Base-by-base conservation (phyloP, 2,329 filamentous ascomycete species). In the Fusarium sp. region DNA sequence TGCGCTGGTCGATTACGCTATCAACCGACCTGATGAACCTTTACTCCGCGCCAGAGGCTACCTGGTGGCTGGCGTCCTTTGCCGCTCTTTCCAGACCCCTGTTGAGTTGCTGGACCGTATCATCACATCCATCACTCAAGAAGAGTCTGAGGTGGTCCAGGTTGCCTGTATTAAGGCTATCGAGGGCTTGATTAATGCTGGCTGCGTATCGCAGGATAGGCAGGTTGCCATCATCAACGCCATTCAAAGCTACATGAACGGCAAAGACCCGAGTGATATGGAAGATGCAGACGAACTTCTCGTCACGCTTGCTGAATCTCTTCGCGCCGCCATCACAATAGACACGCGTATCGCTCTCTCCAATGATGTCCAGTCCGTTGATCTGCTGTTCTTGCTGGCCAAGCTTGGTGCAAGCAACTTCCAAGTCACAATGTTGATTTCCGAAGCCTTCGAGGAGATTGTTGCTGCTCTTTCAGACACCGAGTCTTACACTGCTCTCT, bases 251-350 rank as follows among this genome's bases (percentile, higher is more conserved):
- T 99, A 94, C 79, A 86, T 98, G 70, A 87, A 90, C 44, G 83
- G 86, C 17, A 94, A 95, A 76, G 94, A 97, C 74, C 84, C 96
- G 48, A 88, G 87, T 52, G 94, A 97, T 19, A 86, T 97, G 47
- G 89, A 92, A 55, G 94, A 97, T 66, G 92, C 92, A 13, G 95
- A 98, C 71, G 96, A 99, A 77, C 87, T 98, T 55, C 89, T 97
- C 70, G 92, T 97, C 15, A 95, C 94, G 1, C 83, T 99, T 32
- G 92, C 95, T 7, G 94, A 97, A 79, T 92, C 94, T 1, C 83
- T 98, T 5, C 88, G 93, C 51, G 90, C 94, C 71, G 90, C 92
- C 28, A 96, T 98, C 73, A 85, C 90, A 71, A 86, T 97, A 55
- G 90, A 97, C 72, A 88, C 92, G 4, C 84, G 85, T 17, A 88